Evolutionary conservation across 2,329 filamentous ascomycete species (phyloP).

Genomic region (Exophiala bonariae): DNA sequence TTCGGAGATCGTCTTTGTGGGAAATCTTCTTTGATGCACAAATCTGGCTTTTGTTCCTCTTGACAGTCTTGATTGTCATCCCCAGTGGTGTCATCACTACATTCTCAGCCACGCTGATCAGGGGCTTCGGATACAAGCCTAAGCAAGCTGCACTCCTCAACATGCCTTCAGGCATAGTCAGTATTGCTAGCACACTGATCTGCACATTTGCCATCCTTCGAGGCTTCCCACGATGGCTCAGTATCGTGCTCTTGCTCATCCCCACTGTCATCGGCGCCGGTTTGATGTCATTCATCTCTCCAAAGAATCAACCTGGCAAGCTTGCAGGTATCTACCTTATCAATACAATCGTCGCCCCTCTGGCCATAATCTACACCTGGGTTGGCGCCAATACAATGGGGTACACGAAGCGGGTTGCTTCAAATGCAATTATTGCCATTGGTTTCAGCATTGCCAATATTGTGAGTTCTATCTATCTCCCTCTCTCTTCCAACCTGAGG

Average conservation of each 20-base stretch:
- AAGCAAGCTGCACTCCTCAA: constrained; percentile 38
- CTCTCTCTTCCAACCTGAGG: no score
- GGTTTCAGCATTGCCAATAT: constrained; percentile 48
- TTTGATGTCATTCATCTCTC: constrained; percentile 35
- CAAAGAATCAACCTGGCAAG: constrained; percentile 41
- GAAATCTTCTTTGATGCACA: constrained; percentile 37
- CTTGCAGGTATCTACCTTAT: constrained; percentile 48
- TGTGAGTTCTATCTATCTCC: not conserved
- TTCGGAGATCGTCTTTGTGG: constrained; percentile 27
- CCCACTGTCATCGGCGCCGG: constrained; percentile 49
- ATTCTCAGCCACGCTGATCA: constrained; percentile 41
- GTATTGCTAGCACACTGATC: constrained; percentile 31
- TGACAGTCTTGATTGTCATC: constrained; percentile 34
- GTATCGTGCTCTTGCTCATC: constrained; percentile 34
- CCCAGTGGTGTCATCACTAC: constrained; percentile 40
- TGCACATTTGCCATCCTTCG: constrained; percentile 37
- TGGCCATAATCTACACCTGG: constrained; percentile 45
- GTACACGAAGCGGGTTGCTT: constrained; percentile 51
- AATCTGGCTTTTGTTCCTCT: constrained; percentile 41
- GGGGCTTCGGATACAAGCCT: constrained; percentile 38
- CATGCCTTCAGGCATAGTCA: constrained; percentile 32
- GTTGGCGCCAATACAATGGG: constrained; percentile 49
- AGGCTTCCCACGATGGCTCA: constrained; percentile 32
- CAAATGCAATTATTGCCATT: constrained; percentile 47
- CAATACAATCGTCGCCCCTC: constrained; percentile 43